A percentile compares a stretch with the other conserved stretches of the same genome.
phyloP scores from a whole-genome alignment of 2,329 filamentous ascomycete genomes.

The Aspergillus aculeatinus region DNA sequence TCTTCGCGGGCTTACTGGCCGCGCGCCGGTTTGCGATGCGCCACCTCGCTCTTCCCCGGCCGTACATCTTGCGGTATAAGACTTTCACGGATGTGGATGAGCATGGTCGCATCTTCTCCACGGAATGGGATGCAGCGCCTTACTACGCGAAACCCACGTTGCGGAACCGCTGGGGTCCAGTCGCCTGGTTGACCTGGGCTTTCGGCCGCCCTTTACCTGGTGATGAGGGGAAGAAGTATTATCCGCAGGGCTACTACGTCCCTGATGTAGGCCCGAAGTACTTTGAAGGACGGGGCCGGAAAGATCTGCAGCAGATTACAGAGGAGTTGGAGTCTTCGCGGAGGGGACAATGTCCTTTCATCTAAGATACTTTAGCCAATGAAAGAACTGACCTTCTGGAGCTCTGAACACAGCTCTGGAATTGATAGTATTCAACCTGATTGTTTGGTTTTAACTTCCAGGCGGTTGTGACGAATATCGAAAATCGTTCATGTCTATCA shows the following conservation, averaged over 20 bases:
- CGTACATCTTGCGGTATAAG: conserved; percentile 38
- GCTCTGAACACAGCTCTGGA: too few relatives aligned
- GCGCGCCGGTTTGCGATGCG: conserved; percentile 58
- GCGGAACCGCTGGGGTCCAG: conserved; percentile 63
- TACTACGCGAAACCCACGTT: conserved; percentile 63
- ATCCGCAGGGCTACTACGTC: conserved; percentile 50
- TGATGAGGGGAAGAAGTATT: conserved; percentile 48
- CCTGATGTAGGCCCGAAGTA: conserved; percentile 62
- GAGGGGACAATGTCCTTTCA: conserved; percentile 52
- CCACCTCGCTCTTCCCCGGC: conserved; percentile 61
- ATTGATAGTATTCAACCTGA: too few relatives aligned
- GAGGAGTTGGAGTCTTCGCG: conserved; percentile 49
- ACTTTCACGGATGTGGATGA: conserved; percentile 50
- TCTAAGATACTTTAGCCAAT: conserved; percentile 10
- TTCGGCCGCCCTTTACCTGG: conserved; percentile 51
- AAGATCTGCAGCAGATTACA: conserved; percentile 25
- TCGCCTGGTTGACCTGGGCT: conserved; percentile 51
- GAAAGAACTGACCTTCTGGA: too few relatives aligned
- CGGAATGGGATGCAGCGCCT: conserved; percentile 60
- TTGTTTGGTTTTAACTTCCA: too few relatives aligned
- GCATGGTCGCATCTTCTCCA: conserved; percentile 53
- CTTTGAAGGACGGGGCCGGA: conserved; percentile 52
- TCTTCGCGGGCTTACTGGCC: conserved; percentile 52
- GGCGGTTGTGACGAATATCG: too few relatives aligned
- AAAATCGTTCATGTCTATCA: too few relatives aligned